These are phyloP conservation scores for Fusarium sp. DNA, from an alignment of 2,329 filamentous ascomycete genomes.

Conservation along the genomic window DNA sequence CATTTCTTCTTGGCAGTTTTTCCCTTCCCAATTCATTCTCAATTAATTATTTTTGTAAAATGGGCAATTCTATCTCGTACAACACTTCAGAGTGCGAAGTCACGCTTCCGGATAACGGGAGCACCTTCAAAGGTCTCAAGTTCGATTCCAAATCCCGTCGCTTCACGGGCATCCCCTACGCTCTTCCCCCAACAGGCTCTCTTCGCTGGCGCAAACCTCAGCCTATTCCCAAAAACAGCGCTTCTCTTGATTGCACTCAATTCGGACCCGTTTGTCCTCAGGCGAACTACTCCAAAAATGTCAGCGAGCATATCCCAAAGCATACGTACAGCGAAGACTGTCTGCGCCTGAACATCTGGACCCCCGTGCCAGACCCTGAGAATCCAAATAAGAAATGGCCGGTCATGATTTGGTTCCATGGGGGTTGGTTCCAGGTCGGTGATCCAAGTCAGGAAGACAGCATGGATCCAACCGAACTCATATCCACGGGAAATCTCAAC, in stretches of 20 bases:
- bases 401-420: slow-evolving; percentile 55
- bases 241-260: neutral
- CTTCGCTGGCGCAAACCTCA: slow-evolving; percentile 14
- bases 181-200: slow-evolving; percentile 50
- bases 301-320: slow-evolving; percentile 16
- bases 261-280: slow-evolving; percentile 12
- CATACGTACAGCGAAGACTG: slow-evolving; percentile 21
- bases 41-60: fast-evolving
- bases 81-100: slow-evolving; percentile 6
- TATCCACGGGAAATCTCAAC: slow-evolving; percentile 41
- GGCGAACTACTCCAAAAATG: slow-evolving; percentile 23
- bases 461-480: slow-evolving; percentile 59
- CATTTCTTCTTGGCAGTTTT: neutral
- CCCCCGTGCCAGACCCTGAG: neutral
- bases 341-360: slow-evolving; percentile 8
- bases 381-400: slow-evolving; percentile 39
- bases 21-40: neutral
- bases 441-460: slow-evolving; percentile 56
- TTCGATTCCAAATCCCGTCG: slow-evolving; percentile 51
- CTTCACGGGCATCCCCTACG: slow-evolving; percentile 54
- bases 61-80: slow-evolving; percentile 24
- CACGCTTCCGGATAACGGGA: neutral
- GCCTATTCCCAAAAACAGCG: neutral
- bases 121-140: slow-evolving; percentile 49
- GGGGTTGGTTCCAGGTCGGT: slow-evolving; percentile 61